Conservation (phyloP, 2,329 filamentous ascomycete species). For the Domatiomyces globalis region DNA sequence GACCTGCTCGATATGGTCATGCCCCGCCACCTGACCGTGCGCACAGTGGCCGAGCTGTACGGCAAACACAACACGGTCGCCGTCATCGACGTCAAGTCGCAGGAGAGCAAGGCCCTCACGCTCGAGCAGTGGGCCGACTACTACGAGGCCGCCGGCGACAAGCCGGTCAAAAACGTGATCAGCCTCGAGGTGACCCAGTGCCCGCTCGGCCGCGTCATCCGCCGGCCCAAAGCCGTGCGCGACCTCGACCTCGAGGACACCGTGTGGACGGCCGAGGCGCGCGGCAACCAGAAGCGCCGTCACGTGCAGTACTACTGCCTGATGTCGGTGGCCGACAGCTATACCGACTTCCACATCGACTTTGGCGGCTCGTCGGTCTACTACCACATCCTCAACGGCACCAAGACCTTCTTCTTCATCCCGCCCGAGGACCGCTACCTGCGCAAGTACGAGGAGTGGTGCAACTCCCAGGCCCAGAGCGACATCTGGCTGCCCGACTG, state of each 20-base stretch:
- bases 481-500: slow-evolving; percentile 51
- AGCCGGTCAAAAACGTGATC: slow-evolving; percentile 54
- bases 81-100: slow-evolving; percentile 56
- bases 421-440: slow-evolving; percentile 53
- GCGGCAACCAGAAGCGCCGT: slow-evolving; percentile 43
- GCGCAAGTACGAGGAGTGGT: slow-evolving; percentile 59
- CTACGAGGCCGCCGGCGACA: slow-evolving; percentile 47
- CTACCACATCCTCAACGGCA: slow-evolving; percentile 55
- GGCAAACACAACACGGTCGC: slow-evolving; percentile 43
- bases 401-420: slow-evolving; percentile 59
- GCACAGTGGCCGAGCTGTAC: slow-evolving; percentile 49
- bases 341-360: slow-evolving; percentile 59
- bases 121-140: slow-evolving; percentile 53
- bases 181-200: slow-evolving; percentile 54
- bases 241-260: slow-evolving; percentile 43
- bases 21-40: slow-evolving; percentile 48
- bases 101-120: slow-evolving; percentile 49
- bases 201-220: slow-evolving; percentile 46
- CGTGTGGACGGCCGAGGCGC: slow-evolving; percentile 35
- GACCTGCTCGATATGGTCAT: slow-evolving; percentile 56
- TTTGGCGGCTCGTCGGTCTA: slow-evolving; percentile 58
- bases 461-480: slow-evolving; percentile 51
- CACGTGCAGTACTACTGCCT: slow-evolving; percentile 56
- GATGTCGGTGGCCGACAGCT: slow-evolving; percentile 58
- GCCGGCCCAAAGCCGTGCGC: slow-evolving; percentile 49